Percentiles rank a stretch among this genome's conserved stretches.
Evolutionary conservation across 495 filamentous ascomycete genomes (phyloP).

Genomic region (Aspergillus affinis): DNA sequence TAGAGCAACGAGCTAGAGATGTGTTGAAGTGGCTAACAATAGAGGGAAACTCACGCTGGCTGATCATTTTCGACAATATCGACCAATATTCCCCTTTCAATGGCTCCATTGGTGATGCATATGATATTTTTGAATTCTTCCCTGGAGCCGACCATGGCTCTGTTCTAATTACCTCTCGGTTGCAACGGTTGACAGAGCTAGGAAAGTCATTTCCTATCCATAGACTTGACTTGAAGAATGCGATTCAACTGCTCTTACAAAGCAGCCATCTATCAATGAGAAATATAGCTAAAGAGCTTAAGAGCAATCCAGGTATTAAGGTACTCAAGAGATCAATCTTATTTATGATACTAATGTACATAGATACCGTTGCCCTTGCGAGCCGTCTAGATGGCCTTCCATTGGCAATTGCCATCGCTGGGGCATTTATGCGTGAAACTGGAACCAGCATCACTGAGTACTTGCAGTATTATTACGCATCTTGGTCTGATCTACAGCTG

Average conservation of each 20-base stretch:
- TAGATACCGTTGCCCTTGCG: constrained; percentile 26
- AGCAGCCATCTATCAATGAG: constrained; percentile 14
- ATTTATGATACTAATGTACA: constrained; percentile 18
- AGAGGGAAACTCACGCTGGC: constrained; percentile 32
- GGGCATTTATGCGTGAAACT: constrained; percentile 39
- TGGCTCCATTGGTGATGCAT: constrained; percentile 21
- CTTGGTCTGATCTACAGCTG: constrained; percentile 39
- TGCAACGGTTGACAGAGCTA: constrained; percentile 28
- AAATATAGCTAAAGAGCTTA: not conserved
- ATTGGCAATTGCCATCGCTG: constrained; percentile 43
- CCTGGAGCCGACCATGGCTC: constrained; percentile 39
- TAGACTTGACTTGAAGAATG: constrained; percentile 18
- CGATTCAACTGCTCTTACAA: constrained; percentile 27
- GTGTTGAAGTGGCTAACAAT: constrained; percentile 15
- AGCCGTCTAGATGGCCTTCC: constrained; percentile 40
- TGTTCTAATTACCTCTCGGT: constrained; percentile 42
- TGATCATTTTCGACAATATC: constrained; percentile 45
- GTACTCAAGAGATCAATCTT: not conserved
- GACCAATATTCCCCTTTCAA: constrained; percentile 32
- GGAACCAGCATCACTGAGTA: constrained; percentile 35
- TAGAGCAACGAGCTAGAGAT: constrained; percentile 1
- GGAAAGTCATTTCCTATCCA: constrained; percentile 25
- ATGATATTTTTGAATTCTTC: constrained; percentile 36
- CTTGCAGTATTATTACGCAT: constrained; percentile 37
- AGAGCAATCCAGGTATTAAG: not conserved